Conservation (phyloP, 2,329 filamentous ascomycete genomes). For the Dryadomyces sulphureus region DNA sequence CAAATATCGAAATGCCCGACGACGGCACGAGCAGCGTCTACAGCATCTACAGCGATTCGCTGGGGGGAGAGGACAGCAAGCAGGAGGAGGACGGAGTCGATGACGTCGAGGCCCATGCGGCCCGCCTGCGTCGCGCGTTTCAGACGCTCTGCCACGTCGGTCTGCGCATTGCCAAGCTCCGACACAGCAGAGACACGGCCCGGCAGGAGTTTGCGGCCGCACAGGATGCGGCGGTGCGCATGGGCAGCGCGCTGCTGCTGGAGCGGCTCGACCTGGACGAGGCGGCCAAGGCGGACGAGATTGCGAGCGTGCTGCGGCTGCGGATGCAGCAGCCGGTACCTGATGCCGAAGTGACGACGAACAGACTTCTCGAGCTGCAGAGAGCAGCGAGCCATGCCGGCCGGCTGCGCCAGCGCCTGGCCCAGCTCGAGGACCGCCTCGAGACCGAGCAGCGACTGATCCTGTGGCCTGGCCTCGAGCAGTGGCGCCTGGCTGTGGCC, state of each 20-base stretch:
- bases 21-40: slow-evolving; percentile 2
- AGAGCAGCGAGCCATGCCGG: neutral
- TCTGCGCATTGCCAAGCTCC: slow-evolving; percentile 3
- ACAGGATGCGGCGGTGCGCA: neutral
- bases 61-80: neutral
- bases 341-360: neutral
- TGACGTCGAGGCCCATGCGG: neutral
- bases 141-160: slow-evolving; percentile 2
- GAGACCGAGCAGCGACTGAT: neutral
- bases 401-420: neutral
- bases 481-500: slow-evolving; percentile 1
- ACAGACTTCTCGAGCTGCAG: neutral
- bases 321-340: too few relatives aligned
- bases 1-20: neutral
- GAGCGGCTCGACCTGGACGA: neutral
- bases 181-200: neutral
- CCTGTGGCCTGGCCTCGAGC: slow-evolving; percentile 1
- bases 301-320: neutral
- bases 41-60: neutral
- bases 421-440: neutral
- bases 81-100: neutral
- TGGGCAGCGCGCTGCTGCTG: neutral
- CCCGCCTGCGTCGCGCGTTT: neutral
- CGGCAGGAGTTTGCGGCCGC: neutral
- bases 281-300: neutral